Evolutionary conservation across 1,284 basidiomycete genomes (phyloP), one percentile per base, ranked within the genome.

Genomic region (Cutaneotrichosporon arboriforme): DNA sequence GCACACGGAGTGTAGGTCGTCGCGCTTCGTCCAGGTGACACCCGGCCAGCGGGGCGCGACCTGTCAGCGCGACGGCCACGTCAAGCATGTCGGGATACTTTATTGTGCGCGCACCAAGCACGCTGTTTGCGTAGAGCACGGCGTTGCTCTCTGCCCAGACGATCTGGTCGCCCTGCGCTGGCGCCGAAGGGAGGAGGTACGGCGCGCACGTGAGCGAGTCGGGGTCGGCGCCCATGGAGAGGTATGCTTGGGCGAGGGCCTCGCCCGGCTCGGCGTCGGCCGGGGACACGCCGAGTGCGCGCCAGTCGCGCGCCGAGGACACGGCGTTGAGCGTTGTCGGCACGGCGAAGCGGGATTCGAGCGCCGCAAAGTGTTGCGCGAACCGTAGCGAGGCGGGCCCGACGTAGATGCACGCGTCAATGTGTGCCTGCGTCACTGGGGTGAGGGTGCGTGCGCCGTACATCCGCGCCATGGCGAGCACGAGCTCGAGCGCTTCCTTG

Each of bases 31-130:
- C 42, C 3, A 49, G 9, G 20, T 56, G 51, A 1, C 18, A 12
- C 0, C 55, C 55, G 1, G 55, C 55, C 9, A 41, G 41, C 3
- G 55, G 55, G 1, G 55, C 51, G 12, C 55, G 50, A 8, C 55
- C 55, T 0, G 55, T 52, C 13, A 56, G 41, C 22, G 55, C 55
- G n/a, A 56, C 37, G 8, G 17, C 26, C 15, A 56, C 49, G 18
- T 56, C 55, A 8, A 56, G 55, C 49, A 56, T 49, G 47, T 56
- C 55, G 46, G 55, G 55, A 15, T 52, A 52, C 50, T 56, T 56
- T 15, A 49, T 45, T 8, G 55, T 56, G 4, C 55, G 50, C 1
- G 55, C 55, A 4, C 50, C 55, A 5, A 56, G 50, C n/a, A 56
- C 47, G 18, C 38, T 42, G 38, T 56, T 56, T 26, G 46, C 46